Conservation (phyloP, 2,329 filamentous ascomycete species). For the Epichloe coenophiala region DNA sequence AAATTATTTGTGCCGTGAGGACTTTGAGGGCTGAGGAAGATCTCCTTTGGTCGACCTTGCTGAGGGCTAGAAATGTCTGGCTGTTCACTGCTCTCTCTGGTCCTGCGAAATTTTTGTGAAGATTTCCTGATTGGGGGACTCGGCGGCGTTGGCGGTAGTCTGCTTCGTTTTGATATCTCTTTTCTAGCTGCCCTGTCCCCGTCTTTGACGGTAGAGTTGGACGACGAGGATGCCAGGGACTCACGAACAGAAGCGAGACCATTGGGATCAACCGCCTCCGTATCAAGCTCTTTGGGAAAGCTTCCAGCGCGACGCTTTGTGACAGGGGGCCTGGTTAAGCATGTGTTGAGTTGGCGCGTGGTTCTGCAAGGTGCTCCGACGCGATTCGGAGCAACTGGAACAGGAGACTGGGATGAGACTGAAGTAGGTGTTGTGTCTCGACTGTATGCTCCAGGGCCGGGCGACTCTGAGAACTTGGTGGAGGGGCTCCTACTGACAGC, state of each 20-base stretch:
- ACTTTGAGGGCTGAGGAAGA: slow-evolving; percentile 23
- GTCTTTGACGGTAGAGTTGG: slow-evolving; percentile 51
- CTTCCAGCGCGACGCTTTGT: slow-evolving; percentile 43
- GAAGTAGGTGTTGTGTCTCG: slow-evolving; percentile 69
- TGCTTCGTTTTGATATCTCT: slow-evolving; percentile 28
- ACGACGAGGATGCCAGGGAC: slow-evolving; percentile 59
- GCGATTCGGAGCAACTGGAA: slow-evolving; percentile 36
- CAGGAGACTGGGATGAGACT: slow-evolving; percentile 61
- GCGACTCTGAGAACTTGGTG: slow-evolving; percentile 61
- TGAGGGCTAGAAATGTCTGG: not conserved
- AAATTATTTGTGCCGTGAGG: slow-evolving; percentile 13
- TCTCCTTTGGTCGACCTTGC: not conserved
- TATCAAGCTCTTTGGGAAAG: slow-evolving; percentile 35
- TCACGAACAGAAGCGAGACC: slow-evolving; percentile 55
- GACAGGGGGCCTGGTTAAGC: slow-evolving; percentile 44
- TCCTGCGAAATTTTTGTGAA: slow-evolving; percentile 38
- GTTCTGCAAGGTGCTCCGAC: slow-evolving; percentile 27
- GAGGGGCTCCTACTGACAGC: slow-evolving; percentile 58
- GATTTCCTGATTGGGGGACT: slow-evolving; percentile 53
- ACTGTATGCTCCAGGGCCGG: slow-evolving; percentile 56
- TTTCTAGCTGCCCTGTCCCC: slow-evolving; percentile 28
- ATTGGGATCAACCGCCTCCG: slow-evolving; percentile 33
- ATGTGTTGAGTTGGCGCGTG: slow-evolving; percentile 40
- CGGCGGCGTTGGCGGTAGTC: slow-evolving; percentile 35
- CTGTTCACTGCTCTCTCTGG: slow-evolving; percentile 3